Evolutionary conservation across 2,329 filamentous ascomycete species (phyloP), one percentile per base, ranked within the genome.

Genomic region (Fusarium continuum): DNA sequence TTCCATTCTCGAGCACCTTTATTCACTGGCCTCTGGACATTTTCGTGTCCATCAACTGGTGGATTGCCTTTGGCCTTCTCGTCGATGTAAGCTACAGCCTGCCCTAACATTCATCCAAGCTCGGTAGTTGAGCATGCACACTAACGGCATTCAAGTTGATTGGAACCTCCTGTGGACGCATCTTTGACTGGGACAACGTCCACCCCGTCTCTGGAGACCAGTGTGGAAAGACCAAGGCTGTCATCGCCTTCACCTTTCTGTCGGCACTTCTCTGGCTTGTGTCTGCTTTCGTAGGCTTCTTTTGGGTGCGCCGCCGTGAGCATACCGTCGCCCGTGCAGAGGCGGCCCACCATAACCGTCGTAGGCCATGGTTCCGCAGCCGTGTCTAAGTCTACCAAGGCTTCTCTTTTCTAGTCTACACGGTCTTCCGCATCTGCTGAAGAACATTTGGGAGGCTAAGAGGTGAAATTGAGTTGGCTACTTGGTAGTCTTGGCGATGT

Each of bases 21-120:
- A 82, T 88, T 60, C 83, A 89, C 75, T 93, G 88, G 83, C 88
- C 88, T 1, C 79, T 88, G 67, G 91, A 94, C 71, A 69, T 93
- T 22, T 65, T 92, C 69, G 79, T 93, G 65, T 89, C 87, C 38
- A 76, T 88, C 51, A 81, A 85, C 43, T 93, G 89, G 89, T 92
- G 91, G 71, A 83, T 85, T 22, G 81, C 83, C 4, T 92, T 91
- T 68, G 88, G 87, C 31, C 79, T 91, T 6, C 79, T 90, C 6
- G 86, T 89, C 49, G 79, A 88, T 71, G 83, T 85, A 77, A 78
- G 82, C 80, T 36, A 16, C 20, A 13, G 17, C n/a, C 32, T 17
- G 32, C 36, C 11, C 16, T 40, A 22, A 31, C 3, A 23, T 19
- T 16, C 17, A 10, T 19, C 32, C 25, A n/a, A n/a, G n/a, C 34